Percentiles rank a stretch among this genome's conserved stretches.
Conservation (phyloP, 306 rosid species). For the Lathyrus aphaca region DNA sequence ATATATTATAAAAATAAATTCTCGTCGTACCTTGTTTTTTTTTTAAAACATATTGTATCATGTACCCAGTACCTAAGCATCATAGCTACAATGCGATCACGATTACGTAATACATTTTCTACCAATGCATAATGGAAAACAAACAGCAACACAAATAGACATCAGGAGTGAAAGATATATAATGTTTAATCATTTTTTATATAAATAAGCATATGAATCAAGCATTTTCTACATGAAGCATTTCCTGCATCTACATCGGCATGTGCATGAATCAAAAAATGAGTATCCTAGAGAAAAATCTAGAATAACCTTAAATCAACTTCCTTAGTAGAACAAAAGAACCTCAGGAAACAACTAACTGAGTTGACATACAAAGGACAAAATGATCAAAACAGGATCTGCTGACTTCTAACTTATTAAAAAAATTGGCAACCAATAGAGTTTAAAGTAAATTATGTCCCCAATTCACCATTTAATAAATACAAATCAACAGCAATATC, state of each 20-base stretch:
- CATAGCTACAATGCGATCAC: background rate
- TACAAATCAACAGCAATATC: constrained; percentile 17
- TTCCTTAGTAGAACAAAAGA: background rate
- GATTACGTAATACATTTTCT: constrained; percentile 18
- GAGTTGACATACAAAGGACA: background rate
- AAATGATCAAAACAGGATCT: constrained; percentile 9
- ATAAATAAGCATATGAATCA: background rate
- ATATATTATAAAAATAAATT: too few relatives aligned
- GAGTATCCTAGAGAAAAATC: background rate
- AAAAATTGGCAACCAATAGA: constrained; percentile 16
- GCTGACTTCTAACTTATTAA: constrained; percentile 11
- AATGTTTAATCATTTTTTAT: background rate
- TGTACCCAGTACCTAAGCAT: too few relatives aligned
- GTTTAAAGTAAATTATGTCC: background rate
- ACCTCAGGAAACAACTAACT: background rate
- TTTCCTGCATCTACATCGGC: background rate
- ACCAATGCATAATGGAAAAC: constrained; percentile 16
- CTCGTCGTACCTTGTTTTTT: too few relatives aligned
- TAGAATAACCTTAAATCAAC: constrained; percentile 9
- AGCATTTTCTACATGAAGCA: constrained; percentile 1
- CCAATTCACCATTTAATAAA: constrained; percentile 21
- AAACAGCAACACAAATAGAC: constrained; percentile 2
- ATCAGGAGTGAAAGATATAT: constrained; percentile 5
- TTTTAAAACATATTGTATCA: too few relatives aligned
- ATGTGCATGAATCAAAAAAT: background rate